A percentile compares a stretch with the other conserved stretches of the same genome.
Evolutionary conservation across 78 protist genomes (phyloP).

Genomic region (Polysphondylium violaceum): DNA sequence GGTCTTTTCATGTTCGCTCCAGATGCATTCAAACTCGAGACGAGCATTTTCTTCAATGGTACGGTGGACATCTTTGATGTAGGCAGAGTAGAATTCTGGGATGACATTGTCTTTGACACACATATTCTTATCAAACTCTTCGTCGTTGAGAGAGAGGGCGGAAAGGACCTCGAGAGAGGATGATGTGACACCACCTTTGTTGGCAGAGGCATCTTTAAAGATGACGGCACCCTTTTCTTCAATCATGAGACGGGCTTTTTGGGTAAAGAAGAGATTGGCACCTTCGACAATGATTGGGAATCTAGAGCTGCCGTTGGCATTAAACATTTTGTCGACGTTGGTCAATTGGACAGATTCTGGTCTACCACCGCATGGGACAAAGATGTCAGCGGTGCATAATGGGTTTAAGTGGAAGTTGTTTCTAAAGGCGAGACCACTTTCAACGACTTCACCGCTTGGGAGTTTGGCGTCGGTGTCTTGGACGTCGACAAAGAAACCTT

Average conservation of each 20-base stretch:
- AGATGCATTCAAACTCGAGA: conserved; percentile 83
- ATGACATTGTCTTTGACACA: conserved; percentile 59
- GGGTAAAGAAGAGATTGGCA: conserved; percentile 94
- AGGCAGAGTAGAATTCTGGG: conserved; percentile 85
- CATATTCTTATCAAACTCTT: conserved; percentile 83
- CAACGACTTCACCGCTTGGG: conserved; percentile 79
- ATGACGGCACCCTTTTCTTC: conserved; percentile 91
- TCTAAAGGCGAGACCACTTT: conserved; percentile 86
- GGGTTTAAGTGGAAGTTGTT: conserved; percentile 89
- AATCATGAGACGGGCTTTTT: conserved; percentile 88
- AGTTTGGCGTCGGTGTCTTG: conserved; percentile 56
- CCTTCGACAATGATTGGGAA: conserved; percentile 95
- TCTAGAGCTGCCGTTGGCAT: conserved; percentile 26
- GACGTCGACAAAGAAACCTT: conserved; percentile 76
- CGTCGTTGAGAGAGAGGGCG: conserved; percentile 87
- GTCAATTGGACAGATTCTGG: conserved; percentile 88
- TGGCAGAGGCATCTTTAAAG: conserved; percentile 92
- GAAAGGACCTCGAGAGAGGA: conserved; percentile 92
- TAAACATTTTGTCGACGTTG: conserved; percentile 82
- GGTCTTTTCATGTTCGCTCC: conserved; percentile 78
- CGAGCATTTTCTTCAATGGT: conserved; percentile 89
- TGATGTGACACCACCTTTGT: conserved; percentile 96
- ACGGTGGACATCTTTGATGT: conserved; percentile 83
- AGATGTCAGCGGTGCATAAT: conserved; percentile 74
- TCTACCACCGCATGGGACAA: conserved; percentile 97